phyloP scores from a whole-genome alignment of 2,329 filamentous ascomycete genomes.

The Beauveria brongniartii region DNA sequence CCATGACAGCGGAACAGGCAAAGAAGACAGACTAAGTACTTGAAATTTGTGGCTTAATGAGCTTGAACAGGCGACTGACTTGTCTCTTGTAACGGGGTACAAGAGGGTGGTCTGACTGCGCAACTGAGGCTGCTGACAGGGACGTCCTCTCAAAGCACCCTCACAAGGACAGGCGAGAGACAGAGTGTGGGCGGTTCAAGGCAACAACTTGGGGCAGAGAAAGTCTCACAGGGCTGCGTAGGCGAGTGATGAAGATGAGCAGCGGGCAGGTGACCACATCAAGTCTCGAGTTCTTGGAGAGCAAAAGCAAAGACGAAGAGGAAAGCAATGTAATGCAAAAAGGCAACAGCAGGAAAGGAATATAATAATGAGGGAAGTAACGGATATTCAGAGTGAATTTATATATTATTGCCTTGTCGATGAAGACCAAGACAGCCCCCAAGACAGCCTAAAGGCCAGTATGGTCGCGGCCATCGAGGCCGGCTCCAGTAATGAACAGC shows the following conservation, averaged over 20 bases:
- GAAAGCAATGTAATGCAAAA: not conserved
- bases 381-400: not conserved
- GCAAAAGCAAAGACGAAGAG: not conserved
- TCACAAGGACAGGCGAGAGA: constrained; percentile 2
- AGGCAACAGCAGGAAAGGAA: not conserved
- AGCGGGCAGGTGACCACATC: constrained; percentile 7
- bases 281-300: not conserved
- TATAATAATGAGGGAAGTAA: not conserved
- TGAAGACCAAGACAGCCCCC: not conserved
- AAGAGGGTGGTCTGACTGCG: constrained; percentile 8
- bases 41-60: not conserved
- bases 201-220: not conserved
- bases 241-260: not conserved
- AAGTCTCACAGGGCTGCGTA: constrained; percentile 2
- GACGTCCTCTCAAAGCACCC: not conserved
- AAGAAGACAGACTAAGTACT: not conserved
- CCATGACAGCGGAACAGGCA: not conserved
- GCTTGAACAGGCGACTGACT: not conserved
- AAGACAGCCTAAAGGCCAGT: not conserved
- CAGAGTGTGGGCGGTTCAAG: not conserved
- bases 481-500: not conserved
- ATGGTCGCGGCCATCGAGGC: constrained; percentile 1
- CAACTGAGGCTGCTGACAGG: constrained; percentile 6
- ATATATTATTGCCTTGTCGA: not conserved
- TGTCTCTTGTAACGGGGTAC: not conserved